Base-by-base conservation (phyloP, 2,329 filamentous ascomycete genomes). In the Fusarium luffae region DNA sequence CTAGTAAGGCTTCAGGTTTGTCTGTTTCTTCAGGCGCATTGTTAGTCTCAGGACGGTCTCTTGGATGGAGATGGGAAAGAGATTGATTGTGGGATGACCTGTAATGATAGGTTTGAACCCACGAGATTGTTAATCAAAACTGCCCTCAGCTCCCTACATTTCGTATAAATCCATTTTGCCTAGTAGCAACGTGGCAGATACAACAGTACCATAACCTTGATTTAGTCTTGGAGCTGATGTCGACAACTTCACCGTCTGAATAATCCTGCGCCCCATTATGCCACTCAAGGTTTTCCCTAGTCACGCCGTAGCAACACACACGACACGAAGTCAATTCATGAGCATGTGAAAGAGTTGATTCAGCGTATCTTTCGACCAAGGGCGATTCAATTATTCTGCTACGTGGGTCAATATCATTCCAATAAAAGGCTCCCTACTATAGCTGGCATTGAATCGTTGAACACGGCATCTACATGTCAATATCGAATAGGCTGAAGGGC, bases 401-500 rank as follows among this genome's bases (percentile, higher is more conserved):
- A 68, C 67, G 48, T 70, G 67, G 67, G 54, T 48, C 68, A 60
- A 61, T 63, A 49, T 48, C 68, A 70, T 71, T 70, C 68, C 63
- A 71, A 68, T 44, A 44, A 21, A 19, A 30, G 37, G 34, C 56
- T 63, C 62, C 63, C 47, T 64, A 46, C 42, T 50, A 54, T 51
- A 46, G 30, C 42, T 23, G 43, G 56, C 50, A n/a, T 51, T 60
- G 54, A 50, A 61, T 60, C 59, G 41, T 46, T 40, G 12, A 40
- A 50, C 30, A 13, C 32, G 19, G 48, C 23, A 34, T 40, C 32
- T n/a, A 14, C n/a, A 41, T 42, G 27, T 21, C 49, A 21, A 41
- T 42, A 52, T 21, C 34, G 23, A 52, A 52, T 40, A 44, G 46
- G 27, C 19, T 59, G 40, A 44, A 65, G 34, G 57, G 27, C n/a